Conservation (phyloP, 2,329 filamentous ascomycete species). For the Alternaria sp. region DNA sequence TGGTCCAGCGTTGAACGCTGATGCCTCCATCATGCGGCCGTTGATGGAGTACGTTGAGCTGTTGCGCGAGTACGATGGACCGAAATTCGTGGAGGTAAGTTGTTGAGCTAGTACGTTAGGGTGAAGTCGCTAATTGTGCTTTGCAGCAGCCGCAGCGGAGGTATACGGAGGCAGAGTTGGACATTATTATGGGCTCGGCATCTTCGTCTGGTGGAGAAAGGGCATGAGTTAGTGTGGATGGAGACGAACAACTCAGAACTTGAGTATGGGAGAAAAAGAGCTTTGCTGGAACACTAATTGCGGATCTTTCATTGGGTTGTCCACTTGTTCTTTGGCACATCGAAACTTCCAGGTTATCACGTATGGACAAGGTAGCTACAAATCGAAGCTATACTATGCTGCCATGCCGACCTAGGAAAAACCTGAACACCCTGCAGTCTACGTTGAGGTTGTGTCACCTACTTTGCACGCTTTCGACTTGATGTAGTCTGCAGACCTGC, state of each 20-base stretch:
- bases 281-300: background rate
- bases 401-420: too few species aligned
- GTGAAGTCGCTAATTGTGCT: background rate
- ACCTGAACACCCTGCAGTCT: too few species aligned
- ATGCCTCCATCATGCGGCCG: constrained; percentile 4
- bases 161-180: constrained; percentile 10
- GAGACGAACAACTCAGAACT: background rate
- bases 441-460: too few species aligned
- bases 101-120: too few species aligned
- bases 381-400: too few species aligned
- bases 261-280: too few species aligned
- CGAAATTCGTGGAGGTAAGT: constrained; percentile 15
- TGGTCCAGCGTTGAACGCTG: constrained; percentile 14
- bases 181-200: background rate
- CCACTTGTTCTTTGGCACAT: background rate
- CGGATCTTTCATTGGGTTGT: background rate
- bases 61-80: constrained; percentile 16
- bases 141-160: constrained; percentile 19
- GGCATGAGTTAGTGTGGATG: background rate
- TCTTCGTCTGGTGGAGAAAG: background rate
- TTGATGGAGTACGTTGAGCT: constrained; percentile 17
- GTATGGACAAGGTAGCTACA: too few species aligned
- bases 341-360: too few species aligned
- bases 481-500: too few species aligned
- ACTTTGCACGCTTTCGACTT: too few species aligned